These are phyloP conservation scores for Chlorella sp. DNA, from an alignment of 139 green algal species.

Conservation along the genomic window DNA sequence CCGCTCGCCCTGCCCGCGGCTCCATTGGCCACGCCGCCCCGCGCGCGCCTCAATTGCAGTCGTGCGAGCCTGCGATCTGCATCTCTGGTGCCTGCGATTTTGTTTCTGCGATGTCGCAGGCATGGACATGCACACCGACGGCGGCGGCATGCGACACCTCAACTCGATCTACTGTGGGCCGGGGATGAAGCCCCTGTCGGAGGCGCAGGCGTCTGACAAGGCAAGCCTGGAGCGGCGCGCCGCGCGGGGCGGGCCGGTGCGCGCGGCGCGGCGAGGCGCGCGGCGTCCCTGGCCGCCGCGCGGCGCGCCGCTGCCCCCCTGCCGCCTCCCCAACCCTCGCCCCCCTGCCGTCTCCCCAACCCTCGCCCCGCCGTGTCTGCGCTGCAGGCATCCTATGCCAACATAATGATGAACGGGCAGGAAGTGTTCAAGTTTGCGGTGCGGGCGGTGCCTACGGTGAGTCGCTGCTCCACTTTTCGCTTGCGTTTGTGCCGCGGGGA, in stretches of 20 bases:
- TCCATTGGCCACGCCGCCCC: too few relatives aligned
- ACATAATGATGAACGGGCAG: conserved; percentile 93
- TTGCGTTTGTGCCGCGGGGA: neutral
- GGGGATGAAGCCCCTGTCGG: conserved; percentile 22
- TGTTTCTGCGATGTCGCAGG: too few relatives aligned
- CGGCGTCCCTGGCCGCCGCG: too few relatives aligned
- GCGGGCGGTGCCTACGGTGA: conserved; percentile 81
- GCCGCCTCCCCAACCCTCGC: too few relatives aligned
- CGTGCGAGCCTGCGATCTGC: neutral
- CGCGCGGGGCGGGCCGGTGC: too few relatives aligned
- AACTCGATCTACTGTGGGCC: conserved; percentile 53
- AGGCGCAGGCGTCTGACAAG: conserved; percentile 6
- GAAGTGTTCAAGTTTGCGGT: conserved; percentile 99
- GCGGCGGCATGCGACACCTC: conserved; percentile 78
- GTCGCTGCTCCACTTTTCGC: neutral
- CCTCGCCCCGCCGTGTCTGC: too few relatives aligned
- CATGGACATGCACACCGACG: conserved; percentile 64
- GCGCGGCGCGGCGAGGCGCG: too few relatives aligned
- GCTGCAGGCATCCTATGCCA: conserved; percentile 61
- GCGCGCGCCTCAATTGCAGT: conserved; percentile 81
- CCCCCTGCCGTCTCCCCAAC: too few relatives aligned
- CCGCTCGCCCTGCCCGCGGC: too few relatives aligned
- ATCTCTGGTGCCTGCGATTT: neutral
- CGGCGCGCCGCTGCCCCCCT: too few relatives aligned
- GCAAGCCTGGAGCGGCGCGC: neutral